Conservation (phyloP, 2,329 filamentous ascomycete genomes). For the Dendrostoma leiphaemia region DNA sequence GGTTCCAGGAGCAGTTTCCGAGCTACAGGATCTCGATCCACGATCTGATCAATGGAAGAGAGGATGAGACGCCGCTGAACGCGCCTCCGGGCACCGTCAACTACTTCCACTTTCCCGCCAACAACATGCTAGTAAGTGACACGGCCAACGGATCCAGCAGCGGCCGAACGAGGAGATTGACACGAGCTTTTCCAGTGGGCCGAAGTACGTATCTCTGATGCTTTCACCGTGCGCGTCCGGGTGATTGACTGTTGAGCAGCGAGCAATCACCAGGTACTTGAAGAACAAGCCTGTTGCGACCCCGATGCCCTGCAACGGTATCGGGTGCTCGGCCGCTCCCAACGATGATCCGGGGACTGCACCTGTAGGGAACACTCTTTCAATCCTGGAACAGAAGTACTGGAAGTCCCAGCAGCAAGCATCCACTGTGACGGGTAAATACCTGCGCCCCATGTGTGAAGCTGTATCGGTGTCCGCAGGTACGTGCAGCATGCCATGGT, state of each 20-base stretch:
- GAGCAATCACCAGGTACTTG: slow-evolving; percentile 9
- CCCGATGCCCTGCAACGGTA: background rate
- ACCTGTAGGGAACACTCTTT: background rate
- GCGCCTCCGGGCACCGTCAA: slow-evolving; percentile 9
- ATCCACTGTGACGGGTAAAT: slow-evolving; percentile 14
- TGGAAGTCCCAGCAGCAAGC: slow-evolving; percentile 16
- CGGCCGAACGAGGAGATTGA: background rate
- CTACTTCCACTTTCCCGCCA: slow-evolving; percentile 23
- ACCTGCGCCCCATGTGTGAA: slow-evolving; percentile 17
- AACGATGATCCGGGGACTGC: background rate
- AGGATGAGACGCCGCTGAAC: background rate
- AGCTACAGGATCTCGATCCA: slow-evolving; percentile 14
- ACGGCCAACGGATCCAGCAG: background rate
- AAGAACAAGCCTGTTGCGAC: background rate
- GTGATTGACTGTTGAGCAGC: background rate
- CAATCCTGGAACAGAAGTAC: background rate
- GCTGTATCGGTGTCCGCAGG: slow-evolving; percentile 8
- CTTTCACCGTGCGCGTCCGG: background rate
- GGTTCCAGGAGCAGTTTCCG: slow-evolving; percentile 15
- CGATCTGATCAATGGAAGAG: background rate
- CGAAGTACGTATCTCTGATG: slow-evolving; percentile 9
- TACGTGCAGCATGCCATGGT: background rate
- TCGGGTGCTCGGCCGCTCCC: fast-evolving
- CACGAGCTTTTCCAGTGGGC: slow-evolving; percentile 10
- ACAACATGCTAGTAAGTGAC: slow-evolving; percentile 23